phyloP scores from a whole-genome alignment of 306 rosid genomes.

The Prunus dulcis region DNA sequence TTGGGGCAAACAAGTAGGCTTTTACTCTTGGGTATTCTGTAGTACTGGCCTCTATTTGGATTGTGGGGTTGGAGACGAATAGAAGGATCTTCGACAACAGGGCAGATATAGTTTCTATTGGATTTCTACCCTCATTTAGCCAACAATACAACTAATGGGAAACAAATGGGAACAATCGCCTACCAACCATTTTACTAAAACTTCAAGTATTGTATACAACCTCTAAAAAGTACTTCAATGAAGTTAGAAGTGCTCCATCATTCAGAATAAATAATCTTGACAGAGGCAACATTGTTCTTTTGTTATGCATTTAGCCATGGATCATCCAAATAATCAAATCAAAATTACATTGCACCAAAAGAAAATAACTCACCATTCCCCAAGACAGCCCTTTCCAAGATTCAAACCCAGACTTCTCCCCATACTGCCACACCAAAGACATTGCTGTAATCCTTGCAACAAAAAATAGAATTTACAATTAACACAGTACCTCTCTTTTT shows the following conservation, averaged over 20 bases:
- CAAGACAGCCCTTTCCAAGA: slow-evolving; percentile 97
- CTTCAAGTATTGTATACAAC: background rate
- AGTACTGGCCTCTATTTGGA: background rate
- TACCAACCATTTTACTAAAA: background rate
- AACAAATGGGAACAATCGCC: background rate
- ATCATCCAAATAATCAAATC: background rate
- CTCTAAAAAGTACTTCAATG: background rate
- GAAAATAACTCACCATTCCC: slow-evolving; percentile 72
- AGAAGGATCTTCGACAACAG: background rate
- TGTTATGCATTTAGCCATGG: background rate
- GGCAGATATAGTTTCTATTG: background rate
- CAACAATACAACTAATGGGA: background rate
- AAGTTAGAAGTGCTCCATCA: background rate
- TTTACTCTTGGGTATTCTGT: background rate
- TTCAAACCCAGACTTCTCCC: slow-evolving; percentile 65
- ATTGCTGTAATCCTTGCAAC: slow-evolving; percentile 75
- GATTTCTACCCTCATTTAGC: background rate
- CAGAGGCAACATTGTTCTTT: background rate
- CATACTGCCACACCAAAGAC: slow-evolving; percentile 96
- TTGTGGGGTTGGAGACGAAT: background rate
- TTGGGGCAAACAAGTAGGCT: background rate
- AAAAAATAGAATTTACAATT: background rate
- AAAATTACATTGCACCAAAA: background rate
- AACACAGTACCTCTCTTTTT: background rate
- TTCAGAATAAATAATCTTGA: background rate